phyloP scores from a whole-genome alignment of 164 flowering plant genomes.

The Aristolochia fimbriata region DNA sequence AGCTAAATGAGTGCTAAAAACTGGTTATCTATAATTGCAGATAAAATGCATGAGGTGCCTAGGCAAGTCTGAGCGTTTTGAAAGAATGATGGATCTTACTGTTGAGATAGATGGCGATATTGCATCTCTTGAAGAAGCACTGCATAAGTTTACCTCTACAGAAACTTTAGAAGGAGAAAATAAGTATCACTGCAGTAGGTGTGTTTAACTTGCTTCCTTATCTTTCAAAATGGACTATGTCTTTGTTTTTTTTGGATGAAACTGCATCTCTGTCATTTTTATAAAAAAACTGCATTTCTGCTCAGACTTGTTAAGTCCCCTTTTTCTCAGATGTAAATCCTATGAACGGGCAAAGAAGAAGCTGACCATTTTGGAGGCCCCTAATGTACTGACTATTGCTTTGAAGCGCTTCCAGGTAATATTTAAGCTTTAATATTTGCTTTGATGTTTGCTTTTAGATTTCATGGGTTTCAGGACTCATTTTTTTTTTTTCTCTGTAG shows the following conservation, averaged over 20 bases:
- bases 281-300: no score
- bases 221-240: no score
- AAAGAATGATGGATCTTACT: conserved; percentile 90
- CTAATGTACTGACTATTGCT: conserved; percentile 88
- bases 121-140: conserved; percentile 75
- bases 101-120: conserved; percentile 86
- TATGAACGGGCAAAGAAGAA: conserved; percentile 92
- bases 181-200: conserved; percentile 86
- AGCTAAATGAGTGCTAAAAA: conserved; percentile 1
- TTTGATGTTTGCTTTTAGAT: not conserved
- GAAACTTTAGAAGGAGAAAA: conserved; percentile 91
- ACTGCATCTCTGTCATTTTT: no score
- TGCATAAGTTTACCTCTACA: conserved; percentile 51
- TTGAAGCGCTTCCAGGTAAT: conserved; percentile 86
- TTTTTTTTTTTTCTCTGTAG: conserved; percentile 29
- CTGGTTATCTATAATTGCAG: conserved; percentile 25
- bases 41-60: conserved; percentile 79
- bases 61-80: conserved; percentile 62
- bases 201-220: not conserved
- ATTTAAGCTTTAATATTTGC: not conserved
- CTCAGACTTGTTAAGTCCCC: not conserved
- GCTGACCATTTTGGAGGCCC: conserved; percentile 78
- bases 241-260: no score
- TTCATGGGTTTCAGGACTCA: not conserved
- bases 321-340: conserved; percentile 67